Percentiles rank a stretch among this genome's conserved stretches.
Evolutionary conservation across 768 basidiomycete genomes (phyloP).

Genomic region (Mycena polygramma): DNA sequence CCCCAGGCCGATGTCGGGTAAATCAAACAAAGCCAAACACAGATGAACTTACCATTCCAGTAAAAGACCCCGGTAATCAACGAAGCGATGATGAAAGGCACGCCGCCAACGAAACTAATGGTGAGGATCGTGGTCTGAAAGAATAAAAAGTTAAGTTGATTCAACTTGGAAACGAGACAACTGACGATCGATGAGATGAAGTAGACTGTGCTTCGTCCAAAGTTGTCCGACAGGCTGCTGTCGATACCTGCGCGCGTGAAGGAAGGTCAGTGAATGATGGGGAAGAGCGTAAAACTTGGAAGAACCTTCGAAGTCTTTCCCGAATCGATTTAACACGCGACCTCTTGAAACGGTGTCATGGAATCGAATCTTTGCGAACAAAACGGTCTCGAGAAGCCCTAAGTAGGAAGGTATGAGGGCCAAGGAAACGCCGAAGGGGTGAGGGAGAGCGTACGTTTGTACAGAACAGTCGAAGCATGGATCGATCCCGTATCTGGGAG

Average conservation of each 20-base stretch:
- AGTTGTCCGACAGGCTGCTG: conserved; percentile 86
- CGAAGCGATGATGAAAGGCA: conserved; percentile 76
- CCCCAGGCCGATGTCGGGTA: too few species aligned
- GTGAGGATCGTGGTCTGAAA: conserved; percentile 74
- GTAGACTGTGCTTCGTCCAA: conserved; percentile 82
- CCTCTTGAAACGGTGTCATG: conserved; percentile 94
- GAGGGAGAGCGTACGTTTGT: conserved; percentile 63
- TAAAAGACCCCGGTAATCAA: conserved; percentile 72
- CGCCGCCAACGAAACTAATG: conserved; percentile 83
- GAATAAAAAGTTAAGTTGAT: neutral
- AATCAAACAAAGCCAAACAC: too few species aligned
- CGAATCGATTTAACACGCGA: conserved; percentile 84
- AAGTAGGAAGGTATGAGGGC: neutral
- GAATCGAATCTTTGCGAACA: conserved; percentile 92
- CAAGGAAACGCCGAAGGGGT: neutral
- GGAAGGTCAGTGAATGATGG: conserved; percentile 25
- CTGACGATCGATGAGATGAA: conserved; percentile 66
- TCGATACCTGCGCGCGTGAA: conserved; percentile 72
- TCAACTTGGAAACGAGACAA: neutral
- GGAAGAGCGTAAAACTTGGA: conserved; percentile 33
- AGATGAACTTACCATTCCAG: conserved; percentile 66
- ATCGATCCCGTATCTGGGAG: conserved; percentile 79
- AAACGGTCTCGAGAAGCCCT: conserved; percentile 80
- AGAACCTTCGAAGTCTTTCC: conserved; percentile 88
- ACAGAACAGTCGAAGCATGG: conserved; percentile 81